phyloP scores from a whole-genome alignment of 148 eudicot species.

The Rhododendron simsii region DNA sequence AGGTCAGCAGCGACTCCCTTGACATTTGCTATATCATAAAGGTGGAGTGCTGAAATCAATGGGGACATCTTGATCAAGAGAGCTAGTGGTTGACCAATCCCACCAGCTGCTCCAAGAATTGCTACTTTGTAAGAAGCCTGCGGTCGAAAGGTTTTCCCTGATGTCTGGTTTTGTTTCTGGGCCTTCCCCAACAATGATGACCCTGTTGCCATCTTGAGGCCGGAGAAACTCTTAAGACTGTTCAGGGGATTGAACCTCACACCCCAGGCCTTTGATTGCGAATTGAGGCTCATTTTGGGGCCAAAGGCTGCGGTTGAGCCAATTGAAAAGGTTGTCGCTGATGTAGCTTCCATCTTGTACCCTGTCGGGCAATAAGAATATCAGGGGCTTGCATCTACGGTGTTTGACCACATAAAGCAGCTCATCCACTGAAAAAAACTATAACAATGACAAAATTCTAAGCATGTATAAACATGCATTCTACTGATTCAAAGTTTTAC shows the following conservation, averaged over 20 bases:
- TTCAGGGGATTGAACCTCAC: constrained; percentile 29
- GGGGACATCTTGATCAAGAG: constrained; percentile 90
- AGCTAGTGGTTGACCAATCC: constrained; percentile 83
- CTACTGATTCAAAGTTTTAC: neutral
- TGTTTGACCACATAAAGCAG: neutral
- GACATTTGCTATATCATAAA: constrained; percentile 86
- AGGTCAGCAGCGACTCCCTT: constrained; percentile 95
- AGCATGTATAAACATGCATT: neutral
- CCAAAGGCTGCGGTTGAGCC: constrained; percentile 33
- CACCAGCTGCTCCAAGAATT: constrained; percentile 85
- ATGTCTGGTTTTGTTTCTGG: constrained; percentile 20
- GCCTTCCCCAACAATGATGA: constrained; percentile 11
- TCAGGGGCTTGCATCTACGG: neutral
- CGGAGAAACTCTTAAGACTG: constrained; percentile 37
- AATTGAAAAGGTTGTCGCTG: constrained; percentile 43
- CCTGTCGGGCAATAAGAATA: constrained; percentile 15
- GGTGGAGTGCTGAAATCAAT: constrained; percentile 62
- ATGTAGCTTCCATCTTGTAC: constrained; percentile 55
- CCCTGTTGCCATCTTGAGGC: constrained; percentile 39
- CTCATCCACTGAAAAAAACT: neutral
- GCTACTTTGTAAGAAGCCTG: constrained; percentile 81
- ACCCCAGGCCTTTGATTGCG: constrained; percentile 31
- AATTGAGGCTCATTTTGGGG: constrained; percentile 29
- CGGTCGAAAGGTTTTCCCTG: constrained; percentile 32
- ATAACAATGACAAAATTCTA: neutral